Evolutionary conservation across 176 grass and related monocot species (phyloP).

Genomic region (Panicum miliaceum): DNA sequence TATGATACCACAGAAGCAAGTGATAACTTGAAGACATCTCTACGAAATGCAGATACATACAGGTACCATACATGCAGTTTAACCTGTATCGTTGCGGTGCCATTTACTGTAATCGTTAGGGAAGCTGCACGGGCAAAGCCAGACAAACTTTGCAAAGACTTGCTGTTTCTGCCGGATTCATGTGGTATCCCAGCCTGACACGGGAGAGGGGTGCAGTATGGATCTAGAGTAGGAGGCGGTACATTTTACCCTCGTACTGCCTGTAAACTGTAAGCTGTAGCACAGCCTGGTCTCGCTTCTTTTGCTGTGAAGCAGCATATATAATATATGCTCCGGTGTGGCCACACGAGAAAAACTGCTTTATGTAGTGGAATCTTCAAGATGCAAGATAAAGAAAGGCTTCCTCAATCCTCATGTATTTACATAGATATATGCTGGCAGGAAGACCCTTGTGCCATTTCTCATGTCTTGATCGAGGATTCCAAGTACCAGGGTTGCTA

Average conservation of each 20-base stretch:
- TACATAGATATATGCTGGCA: too few relatives aligned
- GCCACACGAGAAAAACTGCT: too few relatives aligned
- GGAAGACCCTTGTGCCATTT: too few relatives aligned
- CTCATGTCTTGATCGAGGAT: too few relatives aligned
- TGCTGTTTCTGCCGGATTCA: background rate
- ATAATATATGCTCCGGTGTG: too few relatives aligned
- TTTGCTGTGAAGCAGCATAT: background rate
- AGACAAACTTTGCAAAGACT: background rate
- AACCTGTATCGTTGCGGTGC: constrained; percentile 13
- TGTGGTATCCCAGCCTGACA: constrained; percentile 19
- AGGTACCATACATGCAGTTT: background rate
- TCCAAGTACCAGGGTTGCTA: too few relatives aligned
- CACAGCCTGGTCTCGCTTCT: background rate
- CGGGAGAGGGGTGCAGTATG: background rate
- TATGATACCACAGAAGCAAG: constrained; percentile 24
- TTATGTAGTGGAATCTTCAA: too few relatives aligned
- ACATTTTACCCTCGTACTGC: background rate
- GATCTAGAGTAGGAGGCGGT: background rate
- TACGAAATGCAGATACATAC: background rate
- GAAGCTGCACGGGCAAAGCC: background rate
- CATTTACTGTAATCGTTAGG: background rate
- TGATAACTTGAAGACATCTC: background rate
- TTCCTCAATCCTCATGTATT: too few relatives aligned
- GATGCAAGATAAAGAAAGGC: too few relatives aligned
- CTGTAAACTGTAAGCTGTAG: constrained; percentile 15